phyloP scores from a whole-genome alignment of 75 land plant genomes.

The Cunninghamia lanceolata region DNA sequence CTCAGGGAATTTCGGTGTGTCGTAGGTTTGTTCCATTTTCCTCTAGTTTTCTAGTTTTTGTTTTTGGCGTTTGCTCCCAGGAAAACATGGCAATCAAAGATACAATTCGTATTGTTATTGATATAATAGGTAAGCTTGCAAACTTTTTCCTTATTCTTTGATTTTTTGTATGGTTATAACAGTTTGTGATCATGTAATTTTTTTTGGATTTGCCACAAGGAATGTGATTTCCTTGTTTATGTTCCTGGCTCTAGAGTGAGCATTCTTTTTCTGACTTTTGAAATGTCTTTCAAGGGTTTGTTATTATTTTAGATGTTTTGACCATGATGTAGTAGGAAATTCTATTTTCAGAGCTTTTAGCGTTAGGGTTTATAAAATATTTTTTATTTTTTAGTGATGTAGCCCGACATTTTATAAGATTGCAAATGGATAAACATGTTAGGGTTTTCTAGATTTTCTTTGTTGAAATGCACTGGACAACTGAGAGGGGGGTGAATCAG shows the following conservation, averaged over 20 bases:
- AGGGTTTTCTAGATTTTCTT: constrained; percentile 53
- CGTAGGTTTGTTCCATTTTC: no score
- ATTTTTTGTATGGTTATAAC: not conserved
- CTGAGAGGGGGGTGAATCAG: no score
- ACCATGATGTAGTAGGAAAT: no score
- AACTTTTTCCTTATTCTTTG: not conserved
- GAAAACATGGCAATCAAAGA: constrained; percentile 28
- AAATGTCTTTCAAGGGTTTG: no score
- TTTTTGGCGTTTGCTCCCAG: no score
- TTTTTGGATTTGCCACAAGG: constrained; percentile 39
- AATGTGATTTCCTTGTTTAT: constrained; percentile 50
- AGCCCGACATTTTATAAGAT: constrained; percentile 68
- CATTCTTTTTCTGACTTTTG: not conserved
- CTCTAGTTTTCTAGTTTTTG: no score
- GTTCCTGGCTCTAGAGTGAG: constrained; percentile 71
- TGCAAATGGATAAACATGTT: constrained; percentile 56
- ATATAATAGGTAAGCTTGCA: constrained; percentile 31
- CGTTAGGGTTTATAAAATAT: no score
- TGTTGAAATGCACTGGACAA: no score
- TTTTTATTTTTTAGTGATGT: constrained; percentile 1
- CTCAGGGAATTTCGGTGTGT: no score
- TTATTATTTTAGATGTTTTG: no score
- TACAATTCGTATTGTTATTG: constrained; percentile 25
- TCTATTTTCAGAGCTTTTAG: no score
- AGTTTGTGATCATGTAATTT: no score